phyloP scores from a whole-genome alignment of 208 protist genomes.

The Acanthamoeba castellanii region DNA sequence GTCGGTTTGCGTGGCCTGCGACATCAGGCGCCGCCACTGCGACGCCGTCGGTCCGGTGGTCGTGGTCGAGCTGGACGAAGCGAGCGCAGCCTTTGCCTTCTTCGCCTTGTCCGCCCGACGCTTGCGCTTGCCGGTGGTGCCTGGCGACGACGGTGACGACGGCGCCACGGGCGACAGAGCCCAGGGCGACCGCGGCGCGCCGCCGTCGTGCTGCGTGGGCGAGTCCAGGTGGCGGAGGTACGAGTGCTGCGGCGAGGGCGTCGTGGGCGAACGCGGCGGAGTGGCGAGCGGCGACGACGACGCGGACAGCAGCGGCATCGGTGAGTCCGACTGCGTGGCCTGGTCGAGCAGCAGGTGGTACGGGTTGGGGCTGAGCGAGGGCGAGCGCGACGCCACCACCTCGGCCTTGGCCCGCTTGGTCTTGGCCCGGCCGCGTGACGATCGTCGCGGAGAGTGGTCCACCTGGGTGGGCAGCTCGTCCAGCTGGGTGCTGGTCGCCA shows the following conservation, averaged over 20 bases:
- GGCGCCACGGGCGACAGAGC: not conserved
- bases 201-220: not conserved
- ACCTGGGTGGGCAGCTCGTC: not conserved
- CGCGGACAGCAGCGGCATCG: not conserved
- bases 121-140: not conserved
- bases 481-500: not conserved
- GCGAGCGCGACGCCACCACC: not conserved
- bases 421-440: not conserved
- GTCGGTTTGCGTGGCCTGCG: conserved; percentile 21
- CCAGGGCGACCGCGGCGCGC: not conserved
- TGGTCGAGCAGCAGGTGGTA: not conserved
- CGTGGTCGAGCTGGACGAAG: not conserved
- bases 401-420: not conserved
- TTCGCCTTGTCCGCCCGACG: not conserved
- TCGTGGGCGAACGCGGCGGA: not conserved
- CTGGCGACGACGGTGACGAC: not conserved
- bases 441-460: not conserved
- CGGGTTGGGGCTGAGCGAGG: conserved; percentile 14
- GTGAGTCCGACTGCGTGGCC: not conserved
- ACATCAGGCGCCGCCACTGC: conserved; percentile 33
- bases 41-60: not conserved
- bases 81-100: not conserved
- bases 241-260: not conserved
- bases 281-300: not conserved
- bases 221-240: not conserved